Evolutionary conservation across 2,329 filamentous ascomycete genomes (phyloP).

Genomic region (Bipolaris gigantea): DNA sequence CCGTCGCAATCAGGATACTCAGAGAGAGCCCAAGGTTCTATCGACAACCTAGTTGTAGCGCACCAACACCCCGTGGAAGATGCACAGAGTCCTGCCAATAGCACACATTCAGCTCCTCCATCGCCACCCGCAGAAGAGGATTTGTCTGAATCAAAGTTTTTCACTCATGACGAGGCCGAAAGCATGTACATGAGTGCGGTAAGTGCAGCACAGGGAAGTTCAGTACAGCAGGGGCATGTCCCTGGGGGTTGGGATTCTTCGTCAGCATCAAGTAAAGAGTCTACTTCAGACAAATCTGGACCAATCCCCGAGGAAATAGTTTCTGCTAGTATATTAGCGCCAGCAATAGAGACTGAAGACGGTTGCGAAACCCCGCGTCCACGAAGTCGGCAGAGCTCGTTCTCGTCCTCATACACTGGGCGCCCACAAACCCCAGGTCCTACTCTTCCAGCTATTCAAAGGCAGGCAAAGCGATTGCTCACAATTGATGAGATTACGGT

Average conservation of each 20-base stretch:
- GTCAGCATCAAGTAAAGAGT: slow-evolving; percentile 37
- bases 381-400: slow-evolving; percentile 33
- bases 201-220: slow-evolving; percentile 45
- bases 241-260: slow-evolving; percentile 50
- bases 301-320: slow-evolving; percentile 37
- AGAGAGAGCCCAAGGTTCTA: slow-evolving; percentile 7
- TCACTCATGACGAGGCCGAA: slow-evolving; percentile 77
- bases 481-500: slow-evolving; percentile 44
- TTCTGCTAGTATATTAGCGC: slow-evolving; percentile 35
- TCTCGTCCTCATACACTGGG: slow-evolving; percentile 16
- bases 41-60: slow-evolving; percentile 20
- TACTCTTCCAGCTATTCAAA: slow-evolving; percentile 4
- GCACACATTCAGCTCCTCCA: slow-evolving; percentile 4
- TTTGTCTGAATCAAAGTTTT: slow-evolving; percentile 62
- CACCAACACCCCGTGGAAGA: slow-evolving; percentile 17
- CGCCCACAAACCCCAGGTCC: slow-evolving; percentile 5
- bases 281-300: slow-evolving; percentile 30
- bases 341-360: slow-evolving; percentile 36
- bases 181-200: slow-evolving; percentile 83
- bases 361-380: slow-evolving; percentile 47
- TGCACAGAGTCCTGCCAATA: slow-evolving; percentile 3
- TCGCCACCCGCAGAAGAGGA: slow-evolving; percentile 22
- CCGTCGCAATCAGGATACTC: slow-evolving; percentile 13
- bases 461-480: slow-evolving; percentile 38
- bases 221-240: slow-evolving; percentile 30